Evolutionary conservation across 371 early-diverging fungal species (phyloP).

Genomic region (Mucor velutinosus): DNA sequence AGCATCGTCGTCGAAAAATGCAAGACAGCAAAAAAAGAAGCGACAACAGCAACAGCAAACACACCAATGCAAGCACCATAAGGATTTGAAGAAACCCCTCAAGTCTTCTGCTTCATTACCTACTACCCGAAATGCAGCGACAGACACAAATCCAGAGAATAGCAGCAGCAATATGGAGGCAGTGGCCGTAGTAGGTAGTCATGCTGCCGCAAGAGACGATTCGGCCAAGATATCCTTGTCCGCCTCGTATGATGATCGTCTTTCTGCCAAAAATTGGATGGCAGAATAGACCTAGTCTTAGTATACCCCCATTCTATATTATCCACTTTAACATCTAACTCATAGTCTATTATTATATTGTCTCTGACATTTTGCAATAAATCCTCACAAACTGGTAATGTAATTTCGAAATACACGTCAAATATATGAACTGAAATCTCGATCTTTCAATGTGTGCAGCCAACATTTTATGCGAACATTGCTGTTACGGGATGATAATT

Average conservation of each 20-base stretch:
- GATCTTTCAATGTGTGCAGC: too few species aligned
- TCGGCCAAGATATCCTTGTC: constrained; percentile 25
- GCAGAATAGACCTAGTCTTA: constrained; percentile 1
- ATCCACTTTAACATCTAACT: not conserved
- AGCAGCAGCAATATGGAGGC: not conserved
- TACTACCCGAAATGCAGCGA: constrained; percentile 34
- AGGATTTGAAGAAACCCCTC: constrained; percentile 25
- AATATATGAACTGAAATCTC: too few species aligned
- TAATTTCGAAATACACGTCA: too few species aligned
- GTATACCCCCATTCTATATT: not conserved
- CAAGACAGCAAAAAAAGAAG: constrained; percentile 15
- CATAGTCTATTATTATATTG: not conserved
- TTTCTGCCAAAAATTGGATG: constrained; percentile 18
- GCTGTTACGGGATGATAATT: too few species aligned
- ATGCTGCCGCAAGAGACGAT: constrained; percentile 4
- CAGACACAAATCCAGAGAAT: constrained; percentile 7
- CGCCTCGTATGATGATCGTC: constrained; percentile 47
- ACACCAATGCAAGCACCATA: constrained; percentile 16
- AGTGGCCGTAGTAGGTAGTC: not conserved
- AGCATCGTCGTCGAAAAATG: not conserved
- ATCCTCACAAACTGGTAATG: too few species aligned
- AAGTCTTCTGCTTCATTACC: constrained; percentile 52
- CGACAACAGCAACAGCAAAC: constrained; percentile 27
- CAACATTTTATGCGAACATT: too few species aligned
- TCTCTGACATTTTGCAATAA: too few species aligned